A percentile compares a stretch with the other conserved stretches of the same genome.
These are phyloP conservation scores for Brassica napus DNA, from an alignment of 345 rosid species.

Conservation along the genomic window Da-Ae NC_063447.1:8871001-8871500, in stretches of 20 bases:
- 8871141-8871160: conserved; percentile 27
- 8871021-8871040: not conserved
- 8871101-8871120: conserved; percentile 5
- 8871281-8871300: conserved; percentile 46
- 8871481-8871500: not conserved
- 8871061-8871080: not conserved
- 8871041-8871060: conserved; percentile 2
- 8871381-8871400: conserved; percentile 27
- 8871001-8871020: not conserved
- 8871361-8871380: conserved; percentile 32
- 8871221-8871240: conserved; percentile 7
- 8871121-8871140: not conserved
- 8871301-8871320: conserved; percentile 44
- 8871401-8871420: not conserved
- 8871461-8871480: not conserved
- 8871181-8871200: conserved; percentile 43
- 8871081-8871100: not conserved
- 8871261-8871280: conserved; percentile 46
- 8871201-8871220: conserved; percentile 36
- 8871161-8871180: conserved; percentile 21
- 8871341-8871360: conserved; percentile 43
- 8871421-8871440: not conserved
- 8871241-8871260: conserved; percentile 41
- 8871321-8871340: conserved; percentile 39
- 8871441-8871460: not conserved